These are phyloP conservation scores for Eucalyptus dawsonii DNA, from an alignment of 345 rosid species.

Conservation along the genomic window DNA sequence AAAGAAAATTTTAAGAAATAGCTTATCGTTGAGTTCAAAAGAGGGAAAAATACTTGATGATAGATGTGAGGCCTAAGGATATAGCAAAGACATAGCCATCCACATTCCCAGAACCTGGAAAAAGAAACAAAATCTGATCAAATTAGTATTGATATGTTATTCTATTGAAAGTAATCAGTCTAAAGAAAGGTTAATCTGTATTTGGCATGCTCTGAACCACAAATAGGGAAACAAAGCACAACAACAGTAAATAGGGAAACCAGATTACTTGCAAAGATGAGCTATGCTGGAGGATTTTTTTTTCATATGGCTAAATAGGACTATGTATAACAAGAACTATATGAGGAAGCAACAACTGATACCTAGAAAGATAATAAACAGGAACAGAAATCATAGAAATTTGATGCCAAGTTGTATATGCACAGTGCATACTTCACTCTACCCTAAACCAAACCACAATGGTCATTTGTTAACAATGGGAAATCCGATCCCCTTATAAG, in stretches of 20 bases:
- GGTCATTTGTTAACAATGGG: neutral
- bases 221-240: neutral
- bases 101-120: conserved; percentile 48
- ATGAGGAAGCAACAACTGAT: neutral
- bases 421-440: neutral
- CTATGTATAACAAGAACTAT: neutral
- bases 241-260: neutral
- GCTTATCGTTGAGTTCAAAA: neutral
- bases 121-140: neutral
- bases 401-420: neutral
- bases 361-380: neutral
- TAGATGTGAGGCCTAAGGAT: conserved; percentile 57
- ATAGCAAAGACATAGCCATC: conserved; percentile 61
- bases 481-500: neutral
- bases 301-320: neutral
- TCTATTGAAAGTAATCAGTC: neutral
- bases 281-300: neutral
- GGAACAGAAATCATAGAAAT: neutral
- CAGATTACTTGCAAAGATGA: neutral
- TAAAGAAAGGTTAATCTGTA: neutral
- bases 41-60: conserved; percentile 44
- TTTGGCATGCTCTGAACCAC: neutral
- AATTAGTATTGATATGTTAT: neutral
- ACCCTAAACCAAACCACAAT: neutral
- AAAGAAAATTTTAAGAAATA: neutral